Evolutionary conservation across 306 rosid species (phyloP), one percentile per base, ranked within the genome.

Genomic region (Cicer pinnatifidum): DNA sequence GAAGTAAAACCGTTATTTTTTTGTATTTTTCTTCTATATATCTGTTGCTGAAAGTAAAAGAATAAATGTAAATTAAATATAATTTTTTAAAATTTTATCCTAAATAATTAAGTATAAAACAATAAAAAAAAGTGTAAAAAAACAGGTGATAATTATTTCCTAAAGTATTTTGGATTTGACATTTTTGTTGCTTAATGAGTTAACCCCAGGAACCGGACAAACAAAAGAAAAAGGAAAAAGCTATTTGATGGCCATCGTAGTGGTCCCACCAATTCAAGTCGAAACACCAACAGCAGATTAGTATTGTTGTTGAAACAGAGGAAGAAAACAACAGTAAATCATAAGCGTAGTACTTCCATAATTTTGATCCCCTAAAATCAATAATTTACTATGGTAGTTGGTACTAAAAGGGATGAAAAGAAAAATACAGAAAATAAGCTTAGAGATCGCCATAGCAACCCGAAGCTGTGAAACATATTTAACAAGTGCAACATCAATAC

Each of bases 181-280:
- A 46, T 12, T 6, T 20, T 40, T 51, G 17, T 16, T 63, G 17
- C 9, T 33, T 23, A 54, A 76, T 16, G 77, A 41, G 52, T 47
- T 60, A 78, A 40, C 67, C 67, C 47, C 17, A 28, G 11, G 54
- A 9, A 37, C 20, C 20, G 53, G 75, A 45, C 80, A 67, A 28
- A 40, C 6, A 57, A 46, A 57, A 4, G 11, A 5, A 37, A 67
- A 60, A 47, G 6, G 15, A 66, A 75, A 73, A 17, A 13, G 23
- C 9, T 41, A 6, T n/a, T 76, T 28, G 70, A 80, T 78, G 84
- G 88, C 47, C 75, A 11, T 67, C 47, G 73, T 38, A 13, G 28
- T 6, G 71, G 77, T 33, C 71, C 66, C 57, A 70, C 61, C 33
- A 76, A 58, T 74, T 76, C 72, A 53, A 63, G 17, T 11, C 61